Percentiles rank a stretch among this genome's conserved stretches.
These are phyloP conservation scores for Leccinum griseonigrum DNA, from an alignment of 1,284 basidiomycete species.

Conservation along the genomic window DNA sequence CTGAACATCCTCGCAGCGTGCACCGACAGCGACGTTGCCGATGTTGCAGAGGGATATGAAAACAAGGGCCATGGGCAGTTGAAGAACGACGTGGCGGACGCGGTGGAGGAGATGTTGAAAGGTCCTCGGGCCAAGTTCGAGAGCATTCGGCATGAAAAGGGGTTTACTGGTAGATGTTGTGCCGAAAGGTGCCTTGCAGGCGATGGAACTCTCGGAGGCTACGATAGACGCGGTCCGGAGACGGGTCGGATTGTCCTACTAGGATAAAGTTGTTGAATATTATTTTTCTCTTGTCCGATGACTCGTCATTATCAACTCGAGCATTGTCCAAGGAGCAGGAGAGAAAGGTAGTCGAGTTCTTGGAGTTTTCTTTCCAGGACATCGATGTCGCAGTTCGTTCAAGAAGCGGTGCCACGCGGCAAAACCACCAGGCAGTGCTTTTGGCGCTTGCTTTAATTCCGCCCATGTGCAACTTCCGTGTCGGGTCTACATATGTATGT, in stretches of 20 bases:
- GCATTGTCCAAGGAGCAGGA: conserved; percentile 54
- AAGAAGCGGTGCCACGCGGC: conserved; percentile 71
- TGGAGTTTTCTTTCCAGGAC: conserved; percentile 63
- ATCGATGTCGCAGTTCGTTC: conserved; percentile 60
- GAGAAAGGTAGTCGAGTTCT: conserved; percentile 55
- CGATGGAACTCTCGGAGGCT: conserved; percentile 54
- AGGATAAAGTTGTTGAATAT: conserved; percentile 21
- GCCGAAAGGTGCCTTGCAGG: conserved; percentile 60
- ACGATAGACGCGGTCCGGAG: conserved; percentile 71
- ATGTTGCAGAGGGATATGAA: conserved; percentile 51
- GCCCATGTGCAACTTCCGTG: neutral
- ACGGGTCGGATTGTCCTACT: conserved; percentile 61
- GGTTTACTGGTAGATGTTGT: conserved; percentile 67
- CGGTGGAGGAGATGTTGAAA: conserved; percentile 67
- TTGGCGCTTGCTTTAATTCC: too few species aligned
- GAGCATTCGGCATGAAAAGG: conserved; percentile 57
- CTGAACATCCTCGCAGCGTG: conserved; percentile 77
- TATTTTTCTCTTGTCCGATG: conserved; percentile 4
- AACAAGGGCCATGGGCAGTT: conserved; percentile 64
- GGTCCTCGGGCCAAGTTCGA: conserved; percentile 72
- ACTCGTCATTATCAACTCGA: neutral
- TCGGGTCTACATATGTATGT: too few species aligned
- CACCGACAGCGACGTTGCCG: conserved; percentile 46
- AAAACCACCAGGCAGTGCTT: neutral
- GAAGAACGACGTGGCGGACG: conserved; percentile 74